Evolutionary conservation across 192 early-diverging fungal species (phyloP).

Genomic region (Backusella mclennaniae): DNA sequence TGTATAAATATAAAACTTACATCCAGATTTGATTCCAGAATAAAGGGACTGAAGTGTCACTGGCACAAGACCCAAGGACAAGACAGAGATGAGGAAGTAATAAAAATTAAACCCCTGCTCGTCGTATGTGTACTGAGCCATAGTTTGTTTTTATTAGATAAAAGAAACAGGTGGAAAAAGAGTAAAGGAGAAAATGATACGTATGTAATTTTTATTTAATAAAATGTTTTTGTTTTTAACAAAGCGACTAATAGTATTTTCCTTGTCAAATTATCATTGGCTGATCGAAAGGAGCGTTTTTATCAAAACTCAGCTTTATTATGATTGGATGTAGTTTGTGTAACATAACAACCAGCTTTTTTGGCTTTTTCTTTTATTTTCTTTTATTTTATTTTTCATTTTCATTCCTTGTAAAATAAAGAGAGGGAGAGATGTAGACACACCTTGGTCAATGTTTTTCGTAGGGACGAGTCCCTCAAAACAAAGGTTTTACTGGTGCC

Average conservation of each 20-base stretch:
- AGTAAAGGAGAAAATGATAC: not conserved
- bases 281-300: not conserved
- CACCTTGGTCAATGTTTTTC: slow-evolving; percentile 16
- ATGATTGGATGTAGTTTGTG: not conserved
- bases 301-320: not conserved
- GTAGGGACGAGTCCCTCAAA: not conserved
- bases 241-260: not conserved
- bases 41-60: slow-evolving; percentile 48
- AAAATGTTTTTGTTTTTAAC: not conserved
- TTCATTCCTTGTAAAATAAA: not conserved
- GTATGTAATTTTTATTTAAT: not conserved
- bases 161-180: not conserved
- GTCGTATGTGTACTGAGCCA: slow-evolving; percentile 91
- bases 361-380: not conserved
- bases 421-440: not conserved
- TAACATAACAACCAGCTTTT: not conserved
- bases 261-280: slow-evolving; percentile 12
- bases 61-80: slow-evolving; percentile 82
- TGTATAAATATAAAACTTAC: slow-evolving; percentile 2
- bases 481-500: slow-evolving; percentile 15
- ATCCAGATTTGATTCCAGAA: not conserved
- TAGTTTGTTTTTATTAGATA: slow-evolving; percentile 13
- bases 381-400: not conserved
- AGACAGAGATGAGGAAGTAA: slow-evolving; percentile 87
- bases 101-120: slow-evolving; percentile 92